These are phyloP conservation scores for Diaporthe vexans DNA, from an alignment of 2,329 filamentous ascomycete species.

Conservation along the genomic window DNA sequence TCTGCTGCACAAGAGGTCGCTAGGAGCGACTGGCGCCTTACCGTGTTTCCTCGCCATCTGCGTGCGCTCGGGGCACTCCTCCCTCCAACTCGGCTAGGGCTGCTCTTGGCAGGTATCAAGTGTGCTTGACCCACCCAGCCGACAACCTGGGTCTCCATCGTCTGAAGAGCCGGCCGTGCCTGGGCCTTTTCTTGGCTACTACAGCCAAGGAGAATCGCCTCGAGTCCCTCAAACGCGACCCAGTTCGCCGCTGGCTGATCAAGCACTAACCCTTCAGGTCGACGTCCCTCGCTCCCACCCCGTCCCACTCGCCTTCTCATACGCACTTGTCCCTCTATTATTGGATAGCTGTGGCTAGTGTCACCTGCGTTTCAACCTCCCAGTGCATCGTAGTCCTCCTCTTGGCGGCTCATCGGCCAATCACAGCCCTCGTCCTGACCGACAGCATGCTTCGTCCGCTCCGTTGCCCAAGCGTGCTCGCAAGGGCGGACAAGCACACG, in stretches of 20 bases:
- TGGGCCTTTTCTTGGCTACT: conserved; percentile 47
- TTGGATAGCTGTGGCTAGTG: conserved; percentile 39
- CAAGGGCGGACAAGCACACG: conserved; percentile 12
- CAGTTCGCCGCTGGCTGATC: conserved; percentile 24
- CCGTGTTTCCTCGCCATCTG: conserved; percentile 13
- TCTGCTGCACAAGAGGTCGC: conserved; percentile 3
- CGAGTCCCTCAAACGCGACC: conserved; percentile 35
- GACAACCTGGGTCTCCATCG: conserved; percentile 40
- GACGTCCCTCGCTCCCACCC: conserved; percentile 12
- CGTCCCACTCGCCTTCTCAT: background rate
- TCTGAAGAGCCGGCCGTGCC: conserved; percentile 44
- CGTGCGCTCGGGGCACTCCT: conserved; percentile 2
- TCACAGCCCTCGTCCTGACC: background rate
- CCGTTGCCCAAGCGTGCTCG: conserved; percentile 2
- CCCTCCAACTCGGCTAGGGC: conserved; percentile 23
- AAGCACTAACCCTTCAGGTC: conserved; percentile 21
- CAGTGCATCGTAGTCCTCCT: conserved; percentile 39
- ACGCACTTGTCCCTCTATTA: background rate
- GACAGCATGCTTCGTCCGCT: conserved; percentile 9
- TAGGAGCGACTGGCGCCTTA: background rate
- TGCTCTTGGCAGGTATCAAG: conserved; percentile 55
- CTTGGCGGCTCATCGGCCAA: conserved; percentile 41
- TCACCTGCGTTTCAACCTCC: conserved; percentile 44
- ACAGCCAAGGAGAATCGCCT: conserved; percentile 40
- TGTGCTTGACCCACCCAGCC: conserved; percentile 51